Conservation (phyloP, 140 eudicot genomes). For the Stevia rebaudiana region DNA sequence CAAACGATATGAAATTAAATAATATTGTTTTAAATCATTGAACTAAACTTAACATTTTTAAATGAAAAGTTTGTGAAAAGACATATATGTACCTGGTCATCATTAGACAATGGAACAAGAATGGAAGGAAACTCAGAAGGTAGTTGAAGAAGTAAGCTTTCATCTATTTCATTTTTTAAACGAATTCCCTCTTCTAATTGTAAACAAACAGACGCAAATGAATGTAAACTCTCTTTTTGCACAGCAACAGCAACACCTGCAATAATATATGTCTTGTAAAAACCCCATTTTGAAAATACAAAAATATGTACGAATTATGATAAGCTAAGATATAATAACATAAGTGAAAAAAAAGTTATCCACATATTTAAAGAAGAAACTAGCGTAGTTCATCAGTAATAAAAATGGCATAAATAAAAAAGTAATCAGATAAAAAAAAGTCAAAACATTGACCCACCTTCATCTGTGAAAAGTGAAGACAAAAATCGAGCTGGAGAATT, state of each 20-base stretch:
- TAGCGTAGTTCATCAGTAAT: not conserved
- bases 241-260: constrained; percentile 59
- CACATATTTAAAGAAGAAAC: not conserved
- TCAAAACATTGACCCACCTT: constrained; percentile 32
- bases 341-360: not conserved
- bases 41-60: not conserved
- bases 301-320: not conserved
- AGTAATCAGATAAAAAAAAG: not conserved
- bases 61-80: not conserved
- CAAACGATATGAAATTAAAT: not conserved
- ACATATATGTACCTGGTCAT: constrained; percentile 44
- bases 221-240: constrained; percentile 67
- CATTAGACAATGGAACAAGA: constrained; percentile 69
- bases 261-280: constrained; percentile 6
- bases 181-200: constrained; percentile 44
- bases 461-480: constrained; percentile 54
- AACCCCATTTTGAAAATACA: not conserved
- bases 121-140: constrained; percentile 61
- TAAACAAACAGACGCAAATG: constrained; percentile 47
- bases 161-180: constrained; percentile 34
- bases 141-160: constrained; percentile 47
- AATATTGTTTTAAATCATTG: not conserved
- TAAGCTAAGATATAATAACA: not conserved
- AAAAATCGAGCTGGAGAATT: constrained; percentile 45
- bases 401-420: not conserved